Conservation (phyloP, 1,284 basidiomycete species). For the Naganishia albida region DNA sequence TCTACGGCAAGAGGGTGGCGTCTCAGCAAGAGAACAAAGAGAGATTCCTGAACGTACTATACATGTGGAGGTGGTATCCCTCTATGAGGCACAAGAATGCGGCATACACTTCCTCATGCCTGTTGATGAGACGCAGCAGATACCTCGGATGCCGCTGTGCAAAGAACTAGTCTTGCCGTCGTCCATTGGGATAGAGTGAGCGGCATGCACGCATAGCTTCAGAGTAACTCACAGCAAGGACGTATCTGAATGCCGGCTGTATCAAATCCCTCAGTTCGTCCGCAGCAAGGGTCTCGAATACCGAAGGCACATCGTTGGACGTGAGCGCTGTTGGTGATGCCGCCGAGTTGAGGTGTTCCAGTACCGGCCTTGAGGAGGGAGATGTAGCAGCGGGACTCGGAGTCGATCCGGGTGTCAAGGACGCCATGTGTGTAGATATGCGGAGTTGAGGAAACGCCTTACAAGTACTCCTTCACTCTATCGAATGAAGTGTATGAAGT, state of each 20-base stretch:
- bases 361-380: constrained; percentile 4
- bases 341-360: constrained; percentile 22
- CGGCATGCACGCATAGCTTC: constrained; percentile 18
- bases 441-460: too few species aligned
- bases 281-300: constrained; percentile 94
- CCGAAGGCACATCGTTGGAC: constrained; percentile 62
- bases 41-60: constrained; percentile 61
- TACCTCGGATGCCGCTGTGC: constrained; percentile 94
- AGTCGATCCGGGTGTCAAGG: background rate
- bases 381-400: constrained; percentile 8
- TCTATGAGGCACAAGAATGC: constrained; percentile 85
- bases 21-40: background rate
- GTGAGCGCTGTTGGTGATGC: constrained; percentile 9
- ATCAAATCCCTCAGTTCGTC: constrained; percentile 90
- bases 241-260: constrained; percentile 93
- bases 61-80: constrained; percentile 79
- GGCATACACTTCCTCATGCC: constrained; percentile 95
- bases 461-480: too few species aligned
- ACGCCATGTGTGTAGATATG: background rate
- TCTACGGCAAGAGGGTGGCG: constrained; percentile 56
- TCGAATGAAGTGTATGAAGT: too few species aligned
- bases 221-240: constrained; percentile 69
- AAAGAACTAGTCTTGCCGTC: constrained; percentile 28
- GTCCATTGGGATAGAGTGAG: constrained; percentile 2
- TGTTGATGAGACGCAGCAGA: constrained; percentile 84